Conservation (phyloP, 2,329 filamentous ascomycete genomes). For the Diplodia mutila region DNA sequence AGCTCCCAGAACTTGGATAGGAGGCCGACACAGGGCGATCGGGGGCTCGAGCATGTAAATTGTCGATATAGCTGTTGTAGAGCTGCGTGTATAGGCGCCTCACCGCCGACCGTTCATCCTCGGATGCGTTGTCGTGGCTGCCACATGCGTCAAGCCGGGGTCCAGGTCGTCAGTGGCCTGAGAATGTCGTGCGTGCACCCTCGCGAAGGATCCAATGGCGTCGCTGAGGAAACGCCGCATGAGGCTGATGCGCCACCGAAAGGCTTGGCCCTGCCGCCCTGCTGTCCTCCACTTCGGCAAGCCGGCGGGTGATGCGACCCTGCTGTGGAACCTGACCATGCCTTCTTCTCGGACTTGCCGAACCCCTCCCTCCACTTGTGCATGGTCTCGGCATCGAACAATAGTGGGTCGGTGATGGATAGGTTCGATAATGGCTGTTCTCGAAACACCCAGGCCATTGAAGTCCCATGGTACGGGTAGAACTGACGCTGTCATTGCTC, state of each 20-base stretch:
- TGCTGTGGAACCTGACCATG: not conserved
- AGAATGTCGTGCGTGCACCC: no score
- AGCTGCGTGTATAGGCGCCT: not conserved
- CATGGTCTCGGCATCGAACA: no score
- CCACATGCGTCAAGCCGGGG: no score
- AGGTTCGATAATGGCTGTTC: no score
- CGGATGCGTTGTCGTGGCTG: not conserved
- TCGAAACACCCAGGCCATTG: no score
- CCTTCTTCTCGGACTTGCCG: not conserved
- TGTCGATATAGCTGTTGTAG: not conserved
- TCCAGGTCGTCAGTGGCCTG: not conserved
- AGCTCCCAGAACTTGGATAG: not conserved
- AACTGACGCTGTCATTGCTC: no score
- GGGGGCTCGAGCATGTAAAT: not conserved
- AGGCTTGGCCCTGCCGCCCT: not conserved
- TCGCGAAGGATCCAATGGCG: not conserved
- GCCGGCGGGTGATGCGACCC: not conserved
- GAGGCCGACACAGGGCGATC: not conserved
- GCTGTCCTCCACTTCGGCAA: no score
- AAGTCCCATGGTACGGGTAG: no score
- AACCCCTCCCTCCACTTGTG: no score
- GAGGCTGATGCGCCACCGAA: not conserved
- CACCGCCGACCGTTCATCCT: not conserved
- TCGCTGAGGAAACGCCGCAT: not conserved
- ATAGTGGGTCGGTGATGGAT: no score